These are phyloP conservation scores for Xylaria sp. DNA, from an alignment of 2,329 filamentous ascomycete species.

Conservation along the genomic window DNA sequence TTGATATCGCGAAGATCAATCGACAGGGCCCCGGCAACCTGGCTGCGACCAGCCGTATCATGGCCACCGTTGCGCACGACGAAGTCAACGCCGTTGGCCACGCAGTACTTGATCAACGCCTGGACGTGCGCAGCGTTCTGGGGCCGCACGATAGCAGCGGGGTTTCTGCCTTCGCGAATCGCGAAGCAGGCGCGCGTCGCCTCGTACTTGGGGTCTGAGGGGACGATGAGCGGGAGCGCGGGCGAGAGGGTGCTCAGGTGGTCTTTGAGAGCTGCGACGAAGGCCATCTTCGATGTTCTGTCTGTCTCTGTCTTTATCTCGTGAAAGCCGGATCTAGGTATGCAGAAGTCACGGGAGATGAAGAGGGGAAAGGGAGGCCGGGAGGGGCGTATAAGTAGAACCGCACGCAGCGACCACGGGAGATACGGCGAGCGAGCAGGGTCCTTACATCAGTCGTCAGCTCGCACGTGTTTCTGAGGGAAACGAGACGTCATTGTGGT, in stretches of 20 bases:
- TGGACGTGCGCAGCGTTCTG: slow-evolving; percentile 18
- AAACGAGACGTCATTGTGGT: too few relatives aligned
- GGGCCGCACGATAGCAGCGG: slow-evolving; percentile 20
- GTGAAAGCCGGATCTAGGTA: too few relatives aligned
- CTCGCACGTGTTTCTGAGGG: too few relatives aligned
- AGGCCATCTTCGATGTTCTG: neutral
- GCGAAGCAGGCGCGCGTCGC: slow-evolving; percentile 12
- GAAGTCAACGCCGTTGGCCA: slow-evolving; percentile 16
- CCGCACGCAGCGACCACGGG: too few relatives aligned
- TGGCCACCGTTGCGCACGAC: slow-evolving; percentile 33
- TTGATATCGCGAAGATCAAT: slow-evolving; percentile 37
- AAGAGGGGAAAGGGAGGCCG: too few relatives aligned
- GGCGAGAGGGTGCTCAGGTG: neutral
- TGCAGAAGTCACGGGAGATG: neutral
- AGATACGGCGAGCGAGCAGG: too few relatives aligned
- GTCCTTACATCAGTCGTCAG: too few relatives aligned
- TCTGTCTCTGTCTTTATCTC: neutral
- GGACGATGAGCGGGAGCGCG: neutral
- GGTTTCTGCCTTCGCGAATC: neutral
- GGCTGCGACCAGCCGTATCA: slow-evolving; percentile 29
- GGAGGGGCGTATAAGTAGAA: too few relatives aligned
- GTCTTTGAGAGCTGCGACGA: neutral
- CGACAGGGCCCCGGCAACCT: slow-evolving; percentile 27
- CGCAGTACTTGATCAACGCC: slow-evolving; percentile 16
- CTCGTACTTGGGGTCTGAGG: slow-evolving; percentile 7